Evolutionary conservation across 2,329 filamentous ascomycete species (phyloP), one percentile per base, ranked within the genome.

Genomic region (Cercospora brassicicola): DNA sequence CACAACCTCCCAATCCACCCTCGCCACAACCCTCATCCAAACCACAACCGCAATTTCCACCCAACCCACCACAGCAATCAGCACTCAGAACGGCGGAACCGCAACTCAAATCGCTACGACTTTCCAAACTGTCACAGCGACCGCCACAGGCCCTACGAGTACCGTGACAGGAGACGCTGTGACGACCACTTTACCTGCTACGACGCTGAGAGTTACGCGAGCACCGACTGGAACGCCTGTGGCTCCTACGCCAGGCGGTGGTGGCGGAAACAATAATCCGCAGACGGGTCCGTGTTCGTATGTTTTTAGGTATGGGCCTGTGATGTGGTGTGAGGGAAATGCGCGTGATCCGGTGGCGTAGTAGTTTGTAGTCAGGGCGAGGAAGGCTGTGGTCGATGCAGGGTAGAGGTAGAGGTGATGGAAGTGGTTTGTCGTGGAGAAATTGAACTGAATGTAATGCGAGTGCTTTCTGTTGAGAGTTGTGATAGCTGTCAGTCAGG

Each of bases 21-120:
- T 45, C 11, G 30, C 53, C 13, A 36, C 62, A 8, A 64, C 62
- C 13, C 18, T 36, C 18, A 33, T 64, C 20, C 62, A 64, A 64
- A 64, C 62, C 10, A 56, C 62, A n/a, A 56, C 62, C 26, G 62
- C 53, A n/a, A 20, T 64, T 11, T 57, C 30, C 51, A 64, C 62
- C 13, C 51, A 56, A 30, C 30, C 48, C 23, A 57, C 45, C 30
- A 57, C 39, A 31, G 51, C 53, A 20, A 64, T 51, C 13, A 64
- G 62, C 30, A 64, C 51, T 8, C 30, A 57, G 15, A n/a, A 64
- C 10, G 39, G 59, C 36, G 61, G 45, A 33, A 64, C 61, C 30
- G 45, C 31, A 15, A 56, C 61, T 1, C 48, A 56, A 30, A 30
- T 56, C 28, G 61, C 36, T 3, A 64, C 61, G 20, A 64, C 45